These are phyloP conservation scores for Lumnitzera racemosa DNA, from an alignment of 345 rosid species.

Conservation along the genomic window DNA sequence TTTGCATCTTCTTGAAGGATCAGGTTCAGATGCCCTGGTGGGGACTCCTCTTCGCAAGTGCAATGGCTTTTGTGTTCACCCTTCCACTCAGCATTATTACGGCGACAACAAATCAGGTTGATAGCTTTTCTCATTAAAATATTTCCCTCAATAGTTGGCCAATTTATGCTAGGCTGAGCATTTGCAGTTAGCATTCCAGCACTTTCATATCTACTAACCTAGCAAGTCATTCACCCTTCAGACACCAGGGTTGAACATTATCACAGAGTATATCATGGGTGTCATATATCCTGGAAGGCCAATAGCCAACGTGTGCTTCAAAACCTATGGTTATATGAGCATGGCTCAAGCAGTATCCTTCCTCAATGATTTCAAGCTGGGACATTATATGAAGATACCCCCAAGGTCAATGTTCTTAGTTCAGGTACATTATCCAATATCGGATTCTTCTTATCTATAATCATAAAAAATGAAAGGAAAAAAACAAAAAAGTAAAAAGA, in stretches of 20 bases:
- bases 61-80: constrained; percentile 17
- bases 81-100: constrained; percentile 20
- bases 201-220: too few species aligned
- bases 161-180: too few species aligned
- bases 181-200: too few species aligned
- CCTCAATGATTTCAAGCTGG: constrained; percentile 84
- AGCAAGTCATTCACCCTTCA: constrained; percentile 7
- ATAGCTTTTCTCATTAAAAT: too few species aligned
- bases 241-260: constrained; percentile 88
- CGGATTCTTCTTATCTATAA: too few species aligned
- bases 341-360: constrained; percentile 92
- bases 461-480: too few species aligned
- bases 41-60: constrained; percentile 16
- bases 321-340: constrained; percentile 81
- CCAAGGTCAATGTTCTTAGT: constrained; percentile 92
- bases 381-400: constrained; percentile 96
- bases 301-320: constrained; percentile 91
- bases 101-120: constrained; percentile 19
- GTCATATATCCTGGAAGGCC: constrained; percentile 77
- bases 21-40: constrained; percentile 22
- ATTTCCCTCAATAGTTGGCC: too few species aligned
- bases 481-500: too few species aligned
- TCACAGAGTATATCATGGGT: constrained; percentile 85
- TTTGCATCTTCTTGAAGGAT: constrained; percentile 17
- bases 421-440: constrained; percentile 36